A percentile compares a stretch with the other conserved stretches of the same genome.
phyloP scores from a whole-genome alignment of 495 filamentous ascomycete genomes.

The Xylaria sp. region DNA sequence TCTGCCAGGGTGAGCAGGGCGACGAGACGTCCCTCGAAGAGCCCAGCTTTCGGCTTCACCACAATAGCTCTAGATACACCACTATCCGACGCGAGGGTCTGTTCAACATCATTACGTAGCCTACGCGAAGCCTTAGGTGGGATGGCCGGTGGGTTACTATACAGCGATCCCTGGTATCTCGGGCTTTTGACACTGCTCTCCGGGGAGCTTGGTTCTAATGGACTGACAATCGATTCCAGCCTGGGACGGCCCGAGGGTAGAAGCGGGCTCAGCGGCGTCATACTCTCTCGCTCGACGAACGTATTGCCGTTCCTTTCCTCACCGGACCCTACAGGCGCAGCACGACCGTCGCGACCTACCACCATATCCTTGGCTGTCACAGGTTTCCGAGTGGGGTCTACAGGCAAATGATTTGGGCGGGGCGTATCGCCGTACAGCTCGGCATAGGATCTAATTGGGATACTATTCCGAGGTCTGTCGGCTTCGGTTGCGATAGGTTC shows the following conservation, averaged over 20 bases:
- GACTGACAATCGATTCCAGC: slow-evolving; percentile 23
- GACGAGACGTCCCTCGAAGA: slow-evolving; percentile 53
- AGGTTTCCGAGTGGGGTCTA: slow-evolving; percentile 17
- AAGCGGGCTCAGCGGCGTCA: slow-evolving; percentile 30
- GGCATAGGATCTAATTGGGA: not conserved
- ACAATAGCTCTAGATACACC: slow-evolving; percentile 47
- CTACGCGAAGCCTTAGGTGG: slow-evolving; percentile 34
- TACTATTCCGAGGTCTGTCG: not conserved
- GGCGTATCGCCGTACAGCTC: not conserved
- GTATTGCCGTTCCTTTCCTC: slow-evolving; percentile 52
- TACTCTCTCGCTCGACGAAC: slow-evolving; percentile 46
- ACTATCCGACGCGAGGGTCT: slow-evolving; percentile 28
- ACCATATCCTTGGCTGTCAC: not conserved
- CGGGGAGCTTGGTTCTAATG: slow-evolving; percentile 25
- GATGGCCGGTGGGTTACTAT: slow-evolving; percentile 22
- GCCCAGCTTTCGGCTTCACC: slow-evolving; percentile 53
- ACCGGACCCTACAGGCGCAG: slow-evolving; percentile 42
- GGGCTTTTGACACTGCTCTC: slow-evolving; percentile 18
- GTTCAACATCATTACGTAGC: slow-evolving; percentile 33
- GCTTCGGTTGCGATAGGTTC: slow-evolving; percentile 7
- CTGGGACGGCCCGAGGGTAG: not conserved
- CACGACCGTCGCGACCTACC: slow-evolving; percentile 17
- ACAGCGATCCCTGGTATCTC: slow-evolving; percentile 19
- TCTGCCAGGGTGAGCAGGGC: slow-evolving; percentile 49
- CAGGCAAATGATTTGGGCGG: not conserved